Base-by-base conservation (phyloP, 495 filamentous ascomycete genomes). In the Saxispiralis lemnorum region DNA sequence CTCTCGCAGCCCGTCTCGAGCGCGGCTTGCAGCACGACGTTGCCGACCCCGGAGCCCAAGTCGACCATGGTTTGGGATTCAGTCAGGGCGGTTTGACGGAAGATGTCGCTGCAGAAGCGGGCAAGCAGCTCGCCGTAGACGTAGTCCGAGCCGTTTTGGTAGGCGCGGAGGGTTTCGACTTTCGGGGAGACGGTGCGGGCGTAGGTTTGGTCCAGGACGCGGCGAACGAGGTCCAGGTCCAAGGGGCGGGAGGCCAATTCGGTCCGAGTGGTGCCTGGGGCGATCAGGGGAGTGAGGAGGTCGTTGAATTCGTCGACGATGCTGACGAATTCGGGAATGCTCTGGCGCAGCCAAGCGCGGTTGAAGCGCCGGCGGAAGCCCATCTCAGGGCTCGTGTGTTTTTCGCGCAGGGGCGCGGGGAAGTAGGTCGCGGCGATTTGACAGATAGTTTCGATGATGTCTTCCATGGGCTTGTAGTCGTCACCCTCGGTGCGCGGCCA, bases 81-180 rank as follows among this genome's bases (percentile, higher is more conserved):
- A 31, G 72, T 84, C 44, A 95, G 66, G 21, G 72, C 65, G 7
- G 82, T 83, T 52, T 92, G 73, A 41, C 77, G 75, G 54, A 96
- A 74, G 38, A 92, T 79, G 36, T 70, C 73, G 46, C 79, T 78
- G 47, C 85, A 72, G 57, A 97, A 92, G 2, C 75, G 75, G 15
- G 83, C 81, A 7, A 89, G 68, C 20, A 97, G 71, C 57, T 97
- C 89, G 49, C 89, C 89, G 57, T 96, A 97, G 15, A 93, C 83
- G 50, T 89, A 84, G 61, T 89, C 82, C 33, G 76, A 78, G 46
- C 85, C 87, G 49, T 83, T 81, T 55, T 89, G 73, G 56, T 93
- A 92, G 45, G 81, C 75, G 32, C 75, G 73, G 9, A 96, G 72
- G 13, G 72, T 69, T 37, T 88, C 80, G 12, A 93, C 84, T 45